Conservation (phyloP, 2,329 filamentous ascomycete species). For the Xylaria sp. region DNA sequence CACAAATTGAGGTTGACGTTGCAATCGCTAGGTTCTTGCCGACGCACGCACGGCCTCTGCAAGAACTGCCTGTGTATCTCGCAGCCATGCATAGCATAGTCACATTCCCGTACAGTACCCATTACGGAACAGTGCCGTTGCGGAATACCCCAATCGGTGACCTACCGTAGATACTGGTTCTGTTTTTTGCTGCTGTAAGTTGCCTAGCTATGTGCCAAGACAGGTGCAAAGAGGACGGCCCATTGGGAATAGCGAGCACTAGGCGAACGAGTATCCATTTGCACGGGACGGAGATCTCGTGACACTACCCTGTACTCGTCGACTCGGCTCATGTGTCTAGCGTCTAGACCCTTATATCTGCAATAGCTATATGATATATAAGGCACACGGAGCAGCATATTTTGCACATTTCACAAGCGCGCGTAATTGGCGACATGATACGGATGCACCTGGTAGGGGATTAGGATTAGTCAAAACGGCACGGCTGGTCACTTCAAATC, state of each 20-base stretch:
- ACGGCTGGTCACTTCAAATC: slow-evolving; percentile 21
- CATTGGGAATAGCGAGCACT: slow-evolving; percentile 10
- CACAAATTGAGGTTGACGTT: slow-evolving; percentile 28
- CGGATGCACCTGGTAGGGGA: slow-evolving; percentile 12
- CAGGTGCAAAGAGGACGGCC: slow-evolving; percentile 4
- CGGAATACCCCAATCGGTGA: slow-evolving; percentile 34
- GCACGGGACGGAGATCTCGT: slow-evolving; percentile 25
- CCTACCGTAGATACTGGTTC: slow-evolving; percentile 14
- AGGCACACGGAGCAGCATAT: not conserved
- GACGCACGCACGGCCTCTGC: slow-evolving; percentile 37
- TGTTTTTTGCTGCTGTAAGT: not conserved
- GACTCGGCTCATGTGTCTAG: not conserved
- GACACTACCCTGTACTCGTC: slow-evolving; percentile 22
- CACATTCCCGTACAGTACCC: slow-evolving; percentile 27
- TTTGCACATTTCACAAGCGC: slow-evolving; percentile 6
- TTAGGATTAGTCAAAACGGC: slow-evolving; percentile 23
- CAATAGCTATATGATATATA: slow-evolving; percentile 13
- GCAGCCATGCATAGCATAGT: slow-evolving; percentile 35
- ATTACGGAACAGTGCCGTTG: slow-evolving; percentile 25
- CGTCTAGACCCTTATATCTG: slow-evolving; percentile 4
- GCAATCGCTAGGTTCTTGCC: slow-evolving; percentile 38
- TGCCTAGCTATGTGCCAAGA: slow-evolving; percentile 23
- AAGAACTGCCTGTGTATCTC: slow-evolving; percentile 34
- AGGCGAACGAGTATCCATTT: not conserved
- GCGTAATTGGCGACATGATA: slow-evolving; percentile 20